Evolutionary conservation across 495 filamentous ascomycete genomes (phyloP).

Genomic region (Lasiosphaeris hirsuta): DNA sequence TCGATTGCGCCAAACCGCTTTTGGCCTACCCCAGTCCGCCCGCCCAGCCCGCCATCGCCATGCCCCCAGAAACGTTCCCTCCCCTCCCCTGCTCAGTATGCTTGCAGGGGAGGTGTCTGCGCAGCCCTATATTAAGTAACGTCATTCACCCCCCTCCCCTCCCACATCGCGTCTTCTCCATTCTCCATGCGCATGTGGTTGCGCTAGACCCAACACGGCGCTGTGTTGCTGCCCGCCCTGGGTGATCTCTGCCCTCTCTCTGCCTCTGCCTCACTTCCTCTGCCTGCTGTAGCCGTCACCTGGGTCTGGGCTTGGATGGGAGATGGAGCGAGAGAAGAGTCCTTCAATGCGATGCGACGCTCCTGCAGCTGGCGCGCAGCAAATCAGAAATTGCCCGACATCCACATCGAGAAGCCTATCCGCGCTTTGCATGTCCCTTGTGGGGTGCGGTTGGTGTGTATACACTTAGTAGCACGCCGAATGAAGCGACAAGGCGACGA

Average conservation of each 20-base stretch:
- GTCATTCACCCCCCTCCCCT: slow-evolving; percentile 18
- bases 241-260: background rate
- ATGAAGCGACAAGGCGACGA: too few species aligned
- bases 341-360: slow-evolving; percentile 19
- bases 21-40: slow-evolving; percentile 23
- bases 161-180: slow-evolving; percentile 3
- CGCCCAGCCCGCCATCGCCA: background rate
- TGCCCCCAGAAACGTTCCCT: slow-evolving; percentile 10
- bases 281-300: background rate
- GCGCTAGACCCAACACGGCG: slow-evolving; percentile 3
- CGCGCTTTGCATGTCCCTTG: background rate
- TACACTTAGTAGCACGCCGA: background rate
- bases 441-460: background rate
- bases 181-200: slow-evolving; percentile 3
- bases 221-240: too few species aligned
- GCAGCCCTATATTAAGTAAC: slow-evolving; percentile 39
- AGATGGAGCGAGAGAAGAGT: background rate
- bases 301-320: background rate
- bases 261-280: background rate
- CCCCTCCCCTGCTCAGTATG: slow-evolving; percentile 13
- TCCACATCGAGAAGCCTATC: slow-evolving; percentile 30
- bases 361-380: slow-evolving; percentile 22
- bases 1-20: slow-evolving; percentile 30
- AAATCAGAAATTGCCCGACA: slow-evolving; percentile 38
- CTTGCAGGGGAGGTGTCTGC: slow-evolving; percentile 14